Evolutionary conservation across 1,139 yeast species (phyloP).

Genomic region (Suhomyces atakaporum): DNA sequence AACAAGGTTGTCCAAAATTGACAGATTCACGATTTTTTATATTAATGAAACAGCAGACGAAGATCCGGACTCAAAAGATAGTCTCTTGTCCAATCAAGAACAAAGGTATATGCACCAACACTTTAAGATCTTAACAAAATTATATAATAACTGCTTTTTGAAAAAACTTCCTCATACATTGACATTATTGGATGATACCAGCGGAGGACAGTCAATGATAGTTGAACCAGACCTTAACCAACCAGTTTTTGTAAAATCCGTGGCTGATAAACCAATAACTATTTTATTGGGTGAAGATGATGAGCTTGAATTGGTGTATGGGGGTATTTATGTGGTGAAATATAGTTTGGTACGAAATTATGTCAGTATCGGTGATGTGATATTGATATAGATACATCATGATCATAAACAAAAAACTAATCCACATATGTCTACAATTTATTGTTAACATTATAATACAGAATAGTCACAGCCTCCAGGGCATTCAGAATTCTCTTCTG

Average conservation of each 20-base stretch:
- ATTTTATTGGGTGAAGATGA: conserved; percentile 47
- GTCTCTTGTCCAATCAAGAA: conserved; percentile 59
- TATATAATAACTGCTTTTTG: conserved; percentile 70
- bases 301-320: conserved; percentile 59
- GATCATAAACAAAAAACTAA: no score
- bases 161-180: conserved; percentile 65
- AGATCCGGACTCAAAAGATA: conserved; percentile 24
- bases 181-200: conserved; percentile 73
- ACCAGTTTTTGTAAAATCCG: conserved; percentile 74
- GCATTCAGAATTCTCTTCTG: conserved; percentile 65
- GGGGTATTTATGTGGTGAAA: conserved; percentile 77
- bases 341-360: conserved; percentile 54
- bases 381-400: conserved; percentile 47
- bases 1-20: conserved; percentile 73
- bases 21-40: conserved; percentile 62
- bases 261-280: conserved; percentile 29
- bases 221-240: conserved; percentile 71
- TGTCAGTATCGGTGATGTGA: conserved; percentile 44
- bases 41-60: conserved; percentile 31
- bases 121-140: conserved; percentile 59
- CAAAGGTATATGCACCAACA: conserved; percentile 58
- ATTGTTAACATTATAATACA: conserved; percentile 4
- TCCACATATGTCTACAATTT: no score
- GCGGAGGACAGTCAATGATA: conserved; percentile 78
- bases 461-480: conserved; percentile 70